Conservation (phyloP, 2,329 filamentous ascomycete species). For the Grosmannia serpens region DNA sequence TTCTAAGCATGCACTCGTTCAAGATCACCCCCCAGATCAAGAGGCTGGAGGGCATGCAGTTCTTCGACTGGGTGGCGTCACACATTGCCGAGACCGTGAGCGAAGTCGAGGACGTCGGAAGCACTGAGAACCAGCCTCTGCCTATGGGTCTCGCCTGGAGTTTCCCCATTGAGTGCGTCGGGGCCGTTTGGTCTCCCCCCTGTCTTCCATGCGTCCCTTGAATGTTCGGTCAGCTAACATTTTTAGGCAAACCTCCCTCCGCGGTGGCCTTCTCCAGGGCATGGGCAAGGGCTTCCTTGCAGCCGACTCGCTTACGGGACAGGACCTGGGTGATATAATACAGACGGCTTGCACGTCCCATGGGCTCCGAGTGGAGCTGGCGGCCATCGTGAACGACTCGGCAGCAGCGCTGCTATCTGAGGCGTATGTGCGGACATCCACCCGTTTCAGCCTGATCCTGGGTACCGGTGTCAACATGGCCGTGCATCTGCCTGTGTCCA, state of each 20-base stretch:
- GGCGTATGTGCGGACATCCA: conserved; percentile 46
- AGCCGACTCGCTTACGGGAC: conserved; percentile 42
- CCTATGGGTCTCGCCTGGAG: conserved; percentile 56
- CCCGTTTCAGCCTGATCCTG: conserved; percentile 52
- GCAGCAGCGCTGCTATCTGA: conserved; percentile 55
- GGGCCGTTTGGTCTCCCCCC: not conserved
- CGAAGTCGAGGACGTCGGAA: conserved; percentile 24
- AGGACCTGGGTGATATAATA: conserved; percentile 49
- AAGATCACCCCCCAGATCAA: conserved; percentile 45
- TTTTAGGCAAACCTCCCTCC: conserved; percentile 51
- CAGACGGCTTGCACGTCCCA: conserved; percentile 37
- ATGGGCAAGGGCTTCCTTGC: conserved; percentile 60
- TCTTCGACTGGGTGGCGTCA: conserved; percentile 59
- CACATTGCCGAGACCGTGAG: conserved; percentile 46
- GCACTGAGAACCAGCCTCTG: conserved; percentile 30
- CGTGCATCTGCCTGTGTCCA: conserved; percentile 47
- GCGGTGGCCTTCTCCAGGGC: conserved; percentile 43
- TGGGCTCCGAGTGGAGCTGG: conserved; percentile 42
- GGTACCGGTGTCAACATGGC: conserved; percentile 58
- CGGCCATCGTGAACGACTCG: conserved; percentile 56
- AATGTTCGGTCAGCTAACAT: not conserved
- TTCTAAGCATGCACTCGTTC: conserved; percentile 43
- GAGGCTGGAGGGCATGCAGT: conserved; percentile 42
- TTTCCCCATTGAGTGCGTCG: conserved; percentile 55
- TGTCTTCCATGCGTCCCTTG: not conserved